Conservation (phyloP, 208 protist genomes). For the Histomonas meleagridis region DNA sequence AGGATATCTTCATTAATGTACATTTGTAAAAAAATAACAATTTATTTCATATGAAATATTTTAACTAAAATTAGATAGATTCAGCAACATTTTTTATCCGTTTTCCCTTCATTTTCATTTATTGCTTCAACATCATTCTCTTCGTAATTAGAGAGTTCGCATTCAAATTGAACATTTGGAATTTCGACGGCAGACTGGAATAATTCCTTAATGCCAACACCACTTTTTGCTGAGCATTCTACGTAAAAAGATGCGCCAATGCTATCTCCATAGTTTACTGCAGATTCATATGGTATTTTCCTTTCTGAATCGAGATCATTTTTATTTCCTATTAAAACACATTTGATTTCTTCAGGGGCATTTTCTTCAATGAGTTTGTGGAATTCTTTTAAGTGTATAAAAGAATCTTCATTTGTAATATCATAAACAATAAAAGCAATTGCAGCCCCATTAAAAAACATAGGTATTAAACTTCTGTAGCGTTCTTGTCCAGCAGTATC, state of each 20-base stretch:
- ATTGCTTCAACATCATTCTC: too few species aligned
- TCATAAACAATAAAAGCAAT: not conserved
- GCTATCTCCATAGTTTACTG: constrained; percentile 54
- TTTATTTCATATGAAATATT: too few species aligned
- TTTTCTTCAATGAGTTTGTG: not conserved
- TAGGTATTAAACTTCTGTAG: not conserved
- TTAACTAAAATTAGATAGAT: too few species aligned
- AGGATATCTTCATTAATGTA: too few species aligned
- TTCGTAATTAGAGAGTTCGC: too few species aligned
- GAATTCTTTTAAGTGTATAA: not conserved
- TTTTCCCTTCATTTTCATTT: too few species aligned
- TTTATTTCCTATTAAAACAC: not conserved
- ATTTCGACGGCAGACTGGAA: constrained; percentile 29
- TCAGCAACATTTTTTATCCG: too few species aligned
- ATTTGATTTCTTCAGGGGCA: not conserved
- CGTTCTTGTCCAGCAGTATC: constrained; percentile 15
- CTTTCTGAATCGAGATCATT: constrained; percentile 46
- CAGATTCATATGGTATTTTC: constrained; percentile 50
- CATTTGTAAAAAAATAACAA: too few species aligned
- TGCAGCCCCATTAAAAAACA: not conserved
- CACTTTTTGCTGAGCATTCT: constrained; percentile 70
- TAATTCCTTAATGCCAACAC: constrained; percentile 53
- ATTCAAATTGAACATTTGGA: too few species aligned
- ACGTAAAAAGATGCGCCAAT: constrained; percentile 67
- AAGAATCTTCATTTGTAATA: not conserved